A percentile compares a stretch with the other conserved stretches of the same genome.
These are phyloP conservation scores for Aurantiochytrium sp. DNA, from an alignment of 108 stramenopile species.

Conservation along the genomic window DNA sequence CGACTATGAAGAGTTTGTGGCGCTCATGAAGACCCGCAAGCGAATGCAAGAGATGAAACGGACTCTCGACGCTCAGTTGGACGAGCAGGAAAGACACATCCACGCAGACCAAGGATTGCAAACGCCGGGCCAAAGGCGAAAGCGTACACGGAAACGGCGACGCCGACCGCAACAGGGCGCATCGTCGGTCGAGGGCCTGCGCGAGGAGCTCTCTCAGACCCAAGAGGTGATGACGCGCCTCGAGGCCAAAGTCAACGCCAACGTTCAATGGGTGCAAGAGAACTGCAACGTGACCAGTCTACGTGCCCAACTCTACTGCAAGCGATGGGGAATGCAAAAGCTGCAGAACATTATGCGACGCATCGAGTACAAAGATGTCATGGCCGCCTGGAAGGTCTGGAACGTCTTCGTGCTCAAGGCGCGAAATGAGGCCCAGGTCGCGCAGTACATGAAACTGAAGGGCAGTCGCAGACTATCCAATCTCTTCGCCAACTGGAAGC, in stretches of 20 bases:
- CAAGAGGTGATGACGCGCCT: not conserved
- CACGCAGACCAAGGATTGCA: not conserved
- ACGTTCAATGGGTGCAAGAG: slow-evolving; percentile 27
- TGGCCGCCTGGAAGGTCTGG: slow-evolving; percentile 22
- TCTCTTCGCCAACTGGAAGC: slow-evolving; percentile 22
- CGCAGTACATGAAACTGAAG: slow-evolving; percentile 22
- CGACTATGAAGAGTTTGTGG: slow-evolving; percentile 18
- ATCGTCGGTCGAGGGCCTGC: not conserved
- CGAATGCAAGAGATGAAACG: not conserved
- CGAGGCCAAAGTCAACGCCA: not conserved
- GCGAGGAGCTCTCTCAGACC: not conserved
- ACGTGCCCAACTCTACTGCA: slow-evolving; percentile 3
- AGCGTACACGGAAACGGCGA: not conserved
- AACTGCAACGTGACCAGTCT: slow-evolving; percentile 4
- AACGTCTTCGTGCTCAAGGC: not conserved
- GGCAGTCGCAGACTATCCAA: not conserved
- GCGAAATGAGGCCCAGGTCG: slow-evolving; percentile 17
- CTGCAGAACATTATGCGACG: slow-evolving; percentile 16
- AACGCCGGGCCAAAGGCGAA: not conserved
- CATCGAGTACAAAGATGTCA: slow-evolving; percentile 6
- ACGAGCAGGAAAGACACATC: not conserved
- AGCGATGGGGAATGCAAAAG: slow-evolving; percentile 31
- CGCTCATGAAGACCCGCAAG: slow-evolving; percentile 9
- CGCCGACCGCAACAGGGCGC: not conserved
- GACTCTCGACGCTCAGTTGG: not conserved